phyloP scores from a whole-genome alignment of 2,329 filamentous ascomycete genomes.

The Colletotrichum agaves region DNA sequence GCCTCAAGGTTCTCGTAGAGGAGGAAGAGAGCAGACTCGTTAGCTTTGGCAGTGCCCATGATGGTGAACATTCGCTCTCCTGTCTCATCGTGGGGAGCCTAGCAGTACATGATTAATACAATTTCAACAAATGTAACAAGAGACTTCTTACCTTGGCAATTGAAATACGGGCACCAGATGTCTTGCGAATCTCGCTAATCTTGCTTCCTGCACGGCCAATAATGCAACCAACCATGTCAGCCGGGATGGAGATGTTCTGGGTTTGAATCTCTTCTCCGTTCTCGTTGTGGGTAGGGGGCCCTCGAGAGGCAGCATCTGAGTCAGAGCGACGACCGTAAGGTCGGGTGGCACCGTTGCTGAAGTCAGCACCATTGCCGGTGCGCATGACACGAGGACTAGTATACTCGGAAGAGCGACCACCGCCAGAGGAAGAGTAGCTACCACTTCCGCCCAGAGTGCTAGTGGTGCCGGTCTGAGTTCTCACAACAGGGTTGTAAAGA shows the following conservation, averaged over 20 bases:
- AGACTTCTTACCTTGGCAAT: constrained; percentile 81
- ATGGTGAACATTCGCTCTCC: constrained; percentile 99
- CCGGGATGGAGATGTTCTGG: constrained; percentile 99
- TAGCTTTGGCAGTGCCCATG: constrained; percentile 92
- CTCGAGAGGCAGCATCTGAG: constrained; percentile 81
- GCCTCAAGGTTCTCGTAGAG: constrained; percentile 99
- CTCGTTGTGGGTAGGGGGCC: constrained; percentile 89
- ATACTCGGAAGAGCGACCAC: constrained; percentile 64
- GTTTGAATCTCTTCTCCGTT: constrained; percentile 98
- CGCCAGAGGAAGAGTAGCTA: constrained; percentile 48
- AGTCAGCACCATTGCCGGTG: constrained; percentile 96
- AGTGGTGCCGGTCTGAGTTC: constrained; percentile 76
- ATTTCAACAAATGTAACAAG: background rate
- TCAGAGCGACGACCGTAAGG: constrained; percentile 83
- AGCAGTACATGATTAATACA: constrained; percentile 31
- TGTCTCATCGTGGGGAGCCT: constrained; percentile 93
- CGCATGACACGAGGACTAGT: constrained; percentile 82
- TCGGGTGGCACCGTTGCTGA: constrained; percentile 73
- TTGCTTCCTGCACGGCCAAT: constrained; percentile 95
- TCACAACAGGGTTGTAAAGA: constrained; percentile 95
- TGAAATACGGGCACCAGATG: constrained; percentile 94
- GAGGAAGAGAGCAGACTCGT: constrained; percentile 95
- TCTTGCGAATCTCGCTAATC: constrained; percentile 98
- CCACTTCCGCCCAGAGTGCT: constrained; percentile 45
- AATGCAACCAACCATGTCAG: constrained; percentile 99